Conservation (phyloP, 257 asterid genomes). For the Echium plantagineum region DNA sequence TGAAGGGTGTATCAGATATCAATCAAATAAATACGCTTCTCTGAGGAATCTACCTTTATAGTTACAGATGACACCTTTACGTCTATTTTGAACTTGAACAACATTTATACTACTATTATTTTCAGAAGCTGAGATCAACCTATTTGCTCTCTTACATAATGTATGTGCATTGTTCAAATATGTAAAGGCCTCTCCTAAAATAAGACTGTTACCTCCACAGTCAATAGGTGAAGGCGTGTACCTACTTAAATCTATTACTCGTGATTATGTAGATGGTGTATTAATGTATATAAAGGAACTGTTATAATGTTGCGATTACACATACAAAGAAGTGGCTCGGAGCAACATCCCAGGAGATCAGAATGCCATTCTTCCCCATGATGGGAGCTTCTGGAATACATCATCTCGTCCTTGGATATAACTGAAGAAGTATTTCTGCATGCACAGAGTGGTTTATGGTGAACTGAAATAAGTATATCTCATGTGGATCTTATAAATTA, state of each 20-base stretch:
- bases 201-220: background rate
- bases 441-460: constrained; percentile 1
- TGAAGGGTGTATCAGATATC: background rate
- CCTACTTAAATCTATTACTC: background rate
- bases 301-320: constrained; percentile 3
- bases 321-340: constrained; percentile 87
- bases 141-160: too few species aligned
- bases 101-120: too few species aligned
- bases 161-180: too few species aligned
- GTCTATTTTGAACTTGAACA: too few species aligned
- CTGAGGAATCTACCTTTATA: too few species aligned
- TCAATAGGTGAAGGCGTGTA: background rate
- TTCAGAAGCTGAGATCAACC: too few species aligned
- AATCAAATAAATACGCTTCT: too few species aligned
- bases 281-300: background rate
- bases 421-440: constrained; percentile 63
- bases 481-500: background rate
- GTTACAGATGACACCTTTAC: too few species aligned
- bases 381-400: constrained; percentile 42
- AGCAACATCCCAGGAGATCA: constrained; percentile 84
- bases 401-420: constrained; percentile 50
- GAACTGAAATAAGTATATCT: background rate
- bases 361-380: constrained; percentile 60
- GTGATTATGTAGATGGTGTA: background rate
- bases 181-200: too few species aligned